A percentile compares a stretch with the other conserved stretches of the same genome.
Conservation (phyloP, 2,329 filamentous ascomycete species). For the Colletotrichum tropicicola region DNA sequence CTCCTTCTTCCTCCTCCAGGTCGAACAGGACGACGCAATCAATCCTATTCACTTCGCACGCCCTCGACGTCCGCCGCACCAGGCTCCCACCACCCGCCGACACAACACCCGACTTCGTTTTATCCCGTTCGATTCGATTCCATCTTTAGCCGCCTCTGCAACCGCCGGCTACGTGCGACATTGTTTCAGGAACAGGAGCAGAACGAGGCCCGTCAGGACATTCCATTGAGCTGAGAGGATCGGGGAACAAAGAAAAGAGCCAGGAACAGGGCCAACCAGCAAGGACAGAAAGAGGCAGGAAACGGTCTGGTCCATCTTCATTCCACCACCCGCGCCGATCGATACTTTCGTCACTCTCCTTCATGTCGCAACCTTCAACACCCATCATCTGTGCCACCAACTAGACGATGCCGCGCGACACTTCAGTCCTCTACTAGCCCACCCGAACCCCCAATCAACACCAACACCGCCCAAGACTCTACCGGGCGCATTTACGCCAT, state of each 20-base stretch:
- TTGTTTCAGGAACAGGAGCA: conserved; percentile 14
- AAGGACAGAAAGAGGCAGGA: conserved; percentile 6
- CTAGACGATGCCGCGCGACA: conserved; percentile 21
- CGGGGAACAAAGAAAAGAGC: not conserved
- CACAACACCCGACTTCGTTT: not conserved
- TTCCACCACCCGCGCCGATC: not conserved
- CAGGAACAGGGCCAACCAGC: not conserved
- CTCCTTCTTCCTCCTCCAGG: conserved; percentile 13
- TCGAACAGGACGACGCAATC: conserved; percentile 18
- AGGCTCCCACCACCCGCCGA: not conserved
- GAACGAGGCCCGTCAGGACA: not conserved
- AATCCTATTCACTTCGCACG: conserved; percentile 4
- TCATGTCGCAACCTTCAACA: conserved; percentile 12
- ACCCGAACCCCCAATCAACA: not conserved
- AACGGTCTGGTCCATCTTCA: not conserved
- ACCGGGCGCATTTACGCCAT: conserved; percentile 11
- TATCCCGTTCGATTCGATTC: not conserved
- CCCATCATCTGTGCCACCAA: not conserved
- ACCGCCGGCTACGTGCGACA: conserved; percentile 11
- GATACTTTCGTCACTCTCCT: conserved; percentile 6
- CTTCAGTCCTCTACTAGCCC: conserved; percentile 6
- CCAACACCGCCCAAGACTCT: not conserved
- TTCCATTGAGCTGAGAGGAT: not conserved
- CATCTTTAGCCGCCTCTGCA: not conserved
- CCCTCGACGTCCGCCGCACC: not conserved